phyloP scores from a whole-genome alignment of 2,329 filamentous ascomycete genomes.

The Penicillium capsulatum region DNA sequence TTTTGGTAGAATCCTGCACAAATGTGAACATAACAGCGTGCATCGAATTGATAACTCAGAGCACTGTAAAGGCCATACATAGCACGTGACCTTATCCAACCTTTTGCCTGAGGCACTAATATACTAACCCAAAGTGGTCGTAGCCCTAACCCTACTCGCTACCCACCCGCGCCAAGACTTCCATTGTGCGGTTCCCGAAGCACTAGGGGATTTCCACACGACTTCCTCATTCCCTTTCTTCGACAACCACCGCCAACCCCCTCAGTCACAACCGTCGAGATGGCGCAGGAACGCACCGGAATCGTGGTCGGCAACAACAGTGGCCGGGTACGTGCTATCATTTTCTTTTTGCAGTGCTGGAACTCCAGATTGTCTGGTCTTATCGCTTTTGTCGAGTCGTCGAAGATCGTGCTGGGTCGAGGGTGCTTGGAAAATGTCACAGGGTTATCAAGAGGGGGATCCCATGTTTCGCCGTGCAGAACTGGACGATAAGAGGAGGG shows the following conservation, averaged over 20 bases:
- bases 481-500: too few relatives aligned
- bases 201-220: constrained; percentile 25
- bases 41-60: too few relatives aligned
- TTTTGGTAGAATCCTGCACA: too few relatives aligned
- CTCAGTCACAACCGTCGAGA: constrained; percentile 41
- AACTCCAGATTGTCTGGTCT: constrained; percentile 13
- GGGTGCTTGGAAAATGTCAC: too few relatives aligned
- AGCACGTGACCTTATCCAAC: background rate
- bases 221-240: constrained; percentile 26
- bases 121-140: background rate
- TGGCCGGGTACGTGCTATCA: constrained; percentile 58
- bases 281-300: constrained; percentile 51
- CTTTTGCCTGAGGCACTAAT: constrained; percentile 4
- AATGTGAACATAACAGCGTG: too few relatives aligned
- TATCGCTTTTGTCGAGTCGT: constrained; percentile 18
- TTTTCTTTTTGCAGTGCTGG: constrained; percentile 10
- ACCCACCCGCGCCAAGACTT: constrained; percentile 35
- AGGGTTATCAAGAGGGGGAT: too few relatives aligned
- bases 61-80: too few relatives aligned
- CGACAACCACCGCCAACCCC: constrained; percentile 37
- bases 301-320: constrained; percentile 61
- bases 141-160: constrained; percentile 39
- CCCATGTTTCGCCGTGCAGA: too few relatives aligned
- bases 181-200: constrained; percentile 26
- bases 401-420: constrained; percentile 3